These are phyloP conservation scores for Cladophialophora carrionii DNA, from an alignment of 2,329 filamentous ascomycete species.

Conservation along the genomic window DNA sequence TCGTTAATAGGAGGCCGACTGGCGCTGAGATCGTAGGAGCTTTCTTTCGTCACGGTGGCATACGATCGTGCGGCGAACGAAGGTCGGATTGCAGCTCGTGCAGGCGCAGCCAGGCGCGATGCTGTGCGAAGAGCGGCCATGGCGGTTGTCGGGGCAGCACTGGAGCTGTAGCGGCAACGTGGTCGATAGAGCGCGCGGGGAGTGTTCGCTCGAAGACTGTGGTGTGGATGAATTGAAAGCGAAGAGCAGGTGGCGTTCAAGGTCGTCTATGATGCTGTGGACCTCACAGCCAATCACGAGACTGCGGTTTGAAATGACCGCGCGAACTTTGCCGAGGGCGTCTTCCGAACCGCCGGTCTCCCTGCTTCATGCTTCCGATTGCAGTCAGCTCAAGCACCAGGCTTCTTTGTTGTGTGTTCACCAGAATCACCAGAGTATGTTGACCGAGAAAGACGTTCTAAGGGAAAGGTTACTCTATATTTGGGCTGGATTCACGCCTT, in stretches of 20 bases:
- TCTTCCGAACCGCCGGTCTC: constrained; percentile 16
- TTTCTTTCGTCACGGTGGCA: constrained; percentile 51
- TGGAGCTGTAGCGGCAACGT: constrained; percentile 3
- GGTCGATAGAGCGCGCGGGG: constrained; percentile 11
- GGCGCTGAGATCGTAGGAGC: constrained; percentile 41
- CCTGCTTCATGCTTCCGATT: neutral
- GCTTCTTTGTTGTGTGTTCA: neutral
- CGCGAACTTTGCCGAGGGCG: constrained; percentile 19
- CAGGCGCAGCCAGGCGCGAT: constrained; percentile 49
- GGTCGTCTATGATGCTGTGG: constrained; percentile 25
- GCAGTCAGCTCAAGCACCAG: neutral
- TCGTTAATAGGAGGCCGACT: constrained; percentile 47
- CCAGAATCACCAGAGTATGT: neutral
- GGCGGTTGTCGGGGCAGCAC: constrained; percentile 29
- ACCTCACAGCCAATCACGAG: constrained; percentile 31
- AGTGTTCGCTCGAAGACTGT: constrained; percentile 18
- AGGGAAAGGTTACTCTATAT: neutral
- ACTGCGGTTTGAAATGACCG: constrained; percentile 29
- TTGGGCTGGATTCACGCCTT: neutral
- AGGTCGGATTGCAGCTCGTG: constrained; percentile 44
- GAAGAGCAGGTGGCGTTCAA: constrained; percentile 18
- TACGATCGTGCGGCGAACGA: constrained; percentile 49
- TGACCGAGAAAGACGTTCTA: neutral
- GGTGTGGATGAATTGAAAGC: constrained; percentile 13
- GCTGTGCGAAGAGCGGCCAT: constrained; percentile 57